A percentile compares a stretch with the other conserved stretches of the same genome.
phyloP scores from a whole-genome alignment of 306 rosid species.

The Trichosanthes truncata region DNA sequence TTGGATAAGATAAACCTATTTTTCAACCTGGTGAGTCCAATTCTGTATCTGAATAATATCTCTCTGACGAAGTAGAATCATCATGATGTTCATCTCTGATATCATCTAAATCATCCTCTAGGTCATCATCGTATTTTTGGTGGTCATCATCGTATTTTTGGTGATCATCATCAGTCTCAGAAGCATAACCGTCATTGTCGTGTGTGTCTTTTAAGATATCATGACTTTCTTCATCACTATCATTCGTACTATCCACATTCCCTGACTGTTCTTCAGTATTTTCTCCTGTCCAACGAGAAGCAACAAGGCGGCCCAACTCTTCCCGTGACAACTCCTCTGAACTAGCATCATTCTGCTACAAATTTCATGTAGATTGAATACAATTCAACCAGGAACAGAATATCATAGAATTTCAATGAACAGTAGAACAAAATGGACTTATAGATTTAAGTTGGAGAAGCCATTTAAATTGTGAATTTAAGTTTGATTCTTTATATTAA shows the following conservation, averaged over 20 bases:
- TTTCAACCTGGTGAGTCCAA: conserved; percentile 64
- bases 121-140: conserved; percentile 39
- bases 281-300: conserved; percentile 98
- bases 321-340: conserved; percentile 76
- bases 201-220: conserved; percentile 26
- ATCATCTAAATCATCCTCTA: conserved; percentile 47
- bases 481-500: background rate
- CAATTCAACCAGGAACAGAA: conserved; percentile 9
- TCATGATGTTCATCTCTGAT: conserved; percentile 42
- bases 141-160: conserved; percentile 58
- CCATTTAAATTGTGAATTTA: background rate
- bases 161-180: conserved; percentile 72
- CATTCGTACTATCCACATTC: conserved; percentile 27
- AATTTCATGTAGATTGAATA: conserved; percentile 17
- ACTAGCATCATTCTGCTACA: conserved; percentile 49
- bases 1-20: conserved; percentile 10
- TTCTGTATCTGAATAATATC: conserved; percentile 42
- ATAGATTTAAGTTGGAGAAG: background rate
- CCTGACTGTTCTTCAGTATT: conserved; percentile 35
- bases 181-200: conserved; percentile 62
- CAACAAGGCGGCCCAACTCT: conserved; percentile 96
- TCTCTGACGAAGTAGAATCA: conserved; percentile 53
- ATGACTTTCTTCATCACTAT: conserved; percentile 32
- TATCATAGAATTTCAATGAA: conserved; percentile 1
- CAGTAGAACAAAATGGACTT: background rate